These are phyloP conservation scores for Monosporozyma aerobia DNA, from an alignment of 805 yeast genomes.

Conservation along the genomic window DNA sequence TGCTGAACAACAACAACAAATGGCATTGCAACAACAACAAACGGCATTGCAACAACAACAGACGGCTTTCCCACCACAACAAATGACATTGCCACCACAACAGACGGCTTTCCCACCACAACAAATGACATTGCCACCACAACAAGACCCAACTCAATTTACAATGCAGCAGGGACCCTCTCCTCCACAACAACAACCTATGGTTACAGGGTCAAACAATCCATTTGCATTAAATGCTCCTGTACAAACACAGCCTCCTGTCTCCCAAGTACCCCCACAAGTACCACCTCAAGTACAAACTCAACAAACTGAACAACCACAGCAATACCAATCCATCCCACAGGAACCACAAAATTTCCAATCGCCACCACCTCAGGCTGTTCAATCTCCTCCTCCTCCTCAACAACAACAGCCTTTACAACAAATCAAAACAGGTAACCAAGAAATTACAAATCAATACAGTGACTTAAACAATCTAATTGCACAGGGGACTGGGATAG, in stretches of 20 bases:
- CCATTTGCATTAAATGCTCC: constrained; percentile 50
- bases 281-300: background rate
- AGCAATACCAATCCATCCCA: background rate
- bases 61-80: background rate
- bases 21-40: constrained; percentile 1
- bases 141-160: constrained; percentile 9
- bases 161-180: constrained; percentile 21
- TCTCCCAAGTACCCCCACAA: constrained; percentile 1
- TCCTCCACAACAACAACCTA: constrained; percentile 34
- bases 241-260: background rate
- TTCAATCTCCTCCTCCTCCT: constrained; percentile 1
- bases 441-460: constrained; percentile 46
- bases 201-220: constrained; percentile 65
- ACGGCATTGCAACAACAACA: constrained; percentile 3
- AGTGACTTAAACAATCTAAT: constrained; percentile 70
- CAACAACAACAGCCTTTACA: constrained; percentile 29
- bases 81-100: constrained; percentile 7
- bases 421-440: constrained; percentile 44
- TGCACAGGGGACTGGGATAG: constrained; percentile 84
- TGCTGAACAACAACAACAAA: constrained; percentile 3
- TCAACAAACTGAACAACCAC: background rate
- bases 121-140: constrained; percentile 3
- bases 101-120: constrained; percentile 8
- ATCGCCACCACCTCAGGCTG: constrained; percentile 6
- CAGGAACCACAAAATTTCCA: constrained; percentile 11